Evolutionary conservation across 2,329 filamentous ascomycete species (phyloP), one percentile per base, ranked within the genome.

Genomic region (Teratosphaeria epicoccoides): DNA sequence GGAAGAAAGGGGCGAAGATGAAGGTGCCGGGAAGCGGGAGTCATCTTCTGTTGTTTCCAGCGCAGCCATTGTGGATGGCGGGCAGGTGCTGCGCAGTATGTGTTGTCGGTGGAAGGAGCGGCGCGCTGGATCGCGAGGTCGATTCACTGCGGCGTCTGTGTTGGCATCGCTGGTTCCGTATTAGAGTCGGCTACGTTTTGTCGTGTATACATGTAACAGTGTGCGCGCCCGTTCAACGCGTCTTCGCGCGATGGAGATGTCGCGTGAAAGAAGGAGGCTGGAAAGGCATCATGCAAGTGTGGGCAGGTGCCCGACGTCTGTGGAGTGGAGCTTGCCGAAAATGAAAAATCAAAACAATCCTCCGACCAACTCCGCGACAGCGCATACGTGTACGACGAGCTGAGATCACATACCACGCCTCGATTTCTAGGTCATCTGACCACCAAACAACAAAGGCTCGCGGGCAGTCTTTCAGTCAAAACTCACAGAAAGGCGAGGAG

Each of bases 1-100:
- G 47, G 57, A 60, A 49, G 56, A 59, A 14, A 61, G 58, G 26
- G 57, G 56, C 48, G 59, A 59, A 10, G 54, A 49, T 20, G 49
- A 53, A 17, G 52, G 48, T 29, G 24, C 28, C 23, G 43, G 51
- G 23, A 50, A n/a, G n/a, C 22, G 10, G 44, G 25, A 40, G 29
- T 45, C 43, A 44, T 43, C 14, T 12, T 50, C 50, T 40, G 52
- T 49, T 52, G 51, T 47, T 46, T 52, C 46, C 44, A 47, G 48
- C 53, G 53, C 49, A 25, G 52, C 55, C 55, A 59, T 59, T 40
- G 43, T 52, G 58, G 49, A 6, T 11, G 44, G n/a, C 49, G 44
- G 49, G 44, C 40, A 47, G 49, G 9, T 22, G 48, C 48, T 44
- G 25, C 40, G 24, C 37, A 48, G 50, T 33, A n/a, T n/a, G 33